A percentile compares a stretch with the other conserved stretches of the same genome.
These are phyloP conservation scores for Aspergillus sp. DNA, from an alignment of 2,329 filamentous ascomycete species.

Conservation along the genomic window DNA sequence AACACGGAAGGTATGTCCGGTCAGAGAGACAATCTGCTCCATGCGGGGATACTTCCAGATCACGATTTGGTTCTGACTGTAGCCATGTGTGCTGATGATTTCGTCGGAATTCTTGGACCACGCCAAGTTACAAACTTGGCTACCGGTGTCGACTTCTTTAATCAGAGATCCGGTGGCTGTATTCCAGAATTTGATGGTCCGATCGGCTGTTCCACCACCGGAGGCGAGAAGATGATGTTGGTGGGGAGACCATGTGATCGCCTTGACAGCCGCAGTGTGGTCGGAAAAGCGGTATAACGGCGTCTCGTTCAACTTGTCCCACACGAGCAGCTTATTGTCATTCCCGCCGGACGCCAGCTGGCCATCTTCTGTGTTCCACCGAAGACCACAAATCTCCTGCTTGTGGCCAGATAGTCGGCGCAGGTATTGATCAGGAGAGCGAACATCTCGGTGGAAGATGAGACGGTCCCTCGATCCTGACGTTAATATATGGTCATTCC, in stretches of 20 bases:
- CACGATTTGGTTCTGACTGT: constrained; percentile 97
- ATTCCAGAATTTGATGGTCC: constrained; percentile 97
- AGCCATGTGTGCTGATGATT: constrained; percentile 94
- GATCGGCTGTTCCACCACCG: constrained; percentile 91
- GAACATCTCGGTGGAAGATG: constrained; percentile 94
- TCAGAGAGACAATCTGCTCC: constrained; percentile 93
- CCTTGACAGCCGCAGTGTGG: constrained; percentile 94
- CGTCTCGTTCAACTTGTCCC: constrained; percentile 92
- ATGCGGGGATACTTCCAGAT: constrained; percentile 99
- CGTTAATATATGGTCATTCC: constrained; percentile 97
- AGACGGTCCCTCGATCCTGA: constrained; percentile 90
- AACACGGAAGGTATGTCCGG: constrained; percentile 94
- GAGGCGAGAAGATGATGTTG: constrained; percentile 92
- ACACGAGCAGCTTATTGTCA: constrained; percentile 98
- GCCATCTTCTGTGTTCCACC: constrained; percentile 95
- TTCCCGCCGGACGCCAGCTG: constrained; percentile 95
- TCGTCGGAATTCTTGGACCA: constrained; percentile 99
- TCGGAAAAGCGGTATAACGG: constrained; percentile 93
- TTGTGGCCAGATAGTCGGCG: constrained; percentile 89
- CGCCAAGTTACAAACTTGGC: constrained; percentile 96
- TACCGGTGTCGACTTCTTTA: constrained; percentile 92
- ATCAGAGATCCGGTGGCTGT: constrained; percentile 77
- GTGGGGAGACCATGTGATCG: constrained; percentile 96
- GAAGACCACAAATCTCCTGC: constrained; percentile 93
- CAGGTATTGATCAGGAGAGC: constrained; percentile 86